Conservation (phyloP, 352 stramenopile species). For the Pythium phragmiticola region DNA sequence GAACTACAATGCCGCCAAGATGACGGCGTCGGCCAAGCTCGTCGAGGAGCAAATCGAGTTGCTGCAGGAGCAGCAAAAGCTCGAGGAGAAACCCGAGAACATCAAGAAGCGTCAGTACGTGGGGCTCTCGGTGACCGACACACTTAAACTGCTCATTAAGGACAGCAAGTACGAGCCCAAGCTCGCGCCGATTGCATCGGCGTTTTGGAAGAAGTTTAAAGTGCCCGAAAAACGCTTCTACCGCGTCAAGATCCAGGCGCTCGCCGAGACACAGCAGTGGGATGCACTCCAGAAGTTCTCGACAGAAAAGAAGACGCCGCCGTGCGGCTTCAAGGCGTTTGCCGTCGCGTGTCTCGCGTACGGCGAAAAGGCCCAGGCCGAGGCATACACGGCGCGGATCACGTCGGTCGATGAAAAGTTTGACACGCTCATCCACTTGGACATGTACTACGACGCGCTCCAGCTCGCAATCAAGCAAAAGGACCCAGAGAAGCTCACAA, state of each 20-base stretch:
- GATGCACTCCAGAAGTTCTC: slow-evolving; percentile 87
- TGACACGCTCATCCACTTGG: slow-evolving; percentile 81
- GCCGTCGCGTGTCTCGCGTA: slow-evolving; percentile 73
- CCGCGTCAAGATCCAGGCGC: slow-evolving; percentile 88
- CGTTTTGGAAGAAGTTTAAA: slow-evolving; percentile 88
- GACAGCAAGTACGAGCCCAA: slow-evolving; percentile 85
- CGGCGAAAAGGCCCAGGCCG: slow-evolving; percentile 79
- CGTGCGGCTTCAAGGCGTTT: slow-evolving; percentile 85
- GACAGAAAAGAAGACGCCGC: slow-evolving; percentile 82
- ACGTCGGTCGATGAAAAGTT: slow-evolving; percentile 85
- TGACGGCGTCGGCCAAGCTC: slow-evolving; percentile 61
- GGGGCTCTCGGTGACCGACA: slow-evolving; percentile 84
- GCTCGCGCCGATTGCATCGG: slow-evolving; percentile 56
- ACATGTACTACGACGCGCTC: slow-evolving; percentile 81
- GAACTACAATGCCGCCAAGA: slow-evolving; percentile 71
- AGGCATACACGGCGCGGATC: slow-evolving; percentile 79
- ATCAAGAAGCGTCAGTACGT: slow-evolving; percentile 80
- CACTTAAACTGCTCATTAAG: slow-evolving; percentile 75
- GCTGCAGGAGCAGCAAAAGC: slow-evolving; percentile 80
- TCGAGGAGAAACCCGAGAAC: slow-evolving; percentile 80
- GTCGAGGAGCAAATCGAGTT: slow-evolving; percentile 88
- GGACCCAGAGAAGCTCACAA: slow-evolving; percentile 85
- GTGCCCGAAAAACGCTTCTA: slow-evolving; percentile 91
- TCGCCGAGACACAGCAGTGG: slow-evolving; percentile 85
- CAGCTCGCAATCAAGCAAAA: slow-evolving; percentile 85